A percentile compares a stretch with the other conserved stretches of the same genome.
These are phyloP conservation scores for Allium sativum DNA, from an alignment of 106 monocot genomes.

Conservation along the genomic window DNA sequence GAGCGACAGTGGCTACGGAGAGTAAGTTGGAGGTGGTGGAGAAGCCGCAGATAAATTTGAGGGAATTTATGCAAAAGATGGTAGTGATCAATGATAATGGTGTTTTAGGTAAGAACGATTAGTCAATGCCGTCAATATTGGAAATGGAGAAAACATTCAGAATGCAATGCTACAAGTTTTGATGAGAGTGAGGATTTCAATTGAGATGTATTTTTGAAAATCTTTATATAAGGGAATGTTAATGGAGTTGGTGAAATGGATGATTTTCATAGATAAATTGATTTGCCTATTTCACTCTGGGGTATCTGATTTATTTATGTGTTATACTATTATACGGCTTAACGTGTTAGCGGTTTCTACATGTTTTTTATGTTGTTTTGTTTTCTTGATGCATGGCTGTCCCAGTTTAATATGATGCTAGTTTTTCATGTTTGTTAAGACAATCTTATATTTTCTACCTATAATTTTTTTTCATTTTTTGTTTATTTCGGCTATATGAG, in stretches of 20 bases:
- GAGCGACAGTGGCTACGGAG: too few relatives aligned
- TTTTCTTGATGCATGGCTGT: too few relatives aligned
- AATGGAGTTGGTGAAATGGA: conserved; percentile 11
- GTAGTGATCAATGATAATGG: conserved; percentile 54
- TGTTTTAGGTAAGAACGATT: background rate
- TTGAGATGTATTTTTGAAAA: conserved; percentile 69
- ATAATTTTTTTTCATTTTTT: too few relatives aligned
- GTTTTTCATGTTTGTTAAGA: too few relatives aligned
- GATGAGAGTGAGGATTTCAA: conserved; percentile 24
- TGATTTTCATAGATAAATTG: conserved; percentile 14
- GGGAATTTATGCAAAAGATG: conserved; percentile 82
- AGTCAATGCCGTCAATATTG: background rate
- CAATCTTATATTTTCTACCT: too few relatives aligned
- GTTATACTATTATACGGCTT: too few relatives aligned
- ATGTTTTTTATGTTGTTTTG: too few relatives aligned
- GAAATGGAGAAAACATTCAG: conserved; percentile 1
- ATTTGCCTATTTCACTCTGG: conserved; percentile 32
- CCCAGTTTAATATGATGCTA: too few relatives aligned
- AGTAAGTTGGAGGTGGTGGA: background rate
- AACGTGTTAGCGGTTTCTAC: too few relatives aligned
- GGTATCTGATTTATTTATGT: conserved; percentile 5
- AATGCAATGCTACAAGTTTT: background rate
- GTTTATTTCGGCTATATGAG: too few relatives aligned
- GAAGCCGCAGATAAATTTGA: conserved; percentile 81
- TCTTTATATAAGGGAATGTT: conserved; percentile 22